Percentiles rank a stretch among this genome's conserved stretches.
Conservation (phyloP, 768 basidiomycete genomes). For the Mycena haematopus region DNA sequence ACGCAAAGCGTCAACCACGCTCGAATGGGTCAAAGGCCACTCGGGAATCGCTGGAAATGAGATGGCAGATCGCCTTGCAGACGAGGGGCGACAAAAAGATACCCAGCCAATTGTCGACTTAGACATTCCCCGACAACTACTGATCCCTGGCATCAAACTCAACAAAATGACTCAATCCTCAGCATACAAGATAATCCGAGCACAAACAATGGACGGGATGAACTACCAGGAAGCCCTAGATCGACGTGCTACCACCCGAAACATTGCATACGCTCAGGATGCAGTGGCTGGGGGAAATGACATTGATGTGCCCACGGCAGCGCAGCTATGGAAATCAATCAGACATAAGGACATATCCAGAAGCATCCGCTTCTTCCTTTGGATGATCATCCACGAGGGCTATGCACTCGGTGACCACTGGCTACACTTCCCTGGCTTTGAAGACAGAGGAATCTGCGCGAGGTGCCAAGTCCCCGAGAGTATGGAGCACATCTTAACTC, state of each 20-base stretch:
- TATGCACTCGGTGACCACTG: background rate
- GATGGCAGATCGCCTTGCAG: too few relatives aligned
- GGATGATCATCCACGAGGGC: background rate
- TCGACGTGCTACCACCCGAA: background rate
- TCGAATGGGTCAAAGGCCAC: too few relatives aligned
- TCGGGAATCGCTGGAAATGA: too few relatives aligned
- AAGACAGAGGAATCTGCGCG: background rate
- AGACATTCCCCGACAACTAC: too few relatives aligned
- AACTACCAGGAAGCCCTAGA: too few relatives aligned
- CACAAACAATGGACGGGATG: too few relatives aligned
- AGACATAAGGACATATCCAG: background rate
- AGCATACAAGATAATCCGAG: too few relatives aligned
- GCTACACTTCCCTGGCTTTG: background rate
- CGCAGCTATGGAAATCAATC: background rate
- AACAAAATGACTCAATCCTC: background rate
- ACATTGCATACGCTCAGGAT: too few relatives aligned
- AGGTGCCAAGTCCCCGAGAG: background rate
- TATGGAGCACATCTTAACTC: background rate
- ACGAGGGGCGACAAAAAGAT: too few relatives aligned
- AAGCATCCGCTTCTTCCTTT: background rate
- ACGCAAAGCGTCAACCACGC: too few relatives aligned
- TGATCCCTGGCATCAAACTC: too few relatives aligned
- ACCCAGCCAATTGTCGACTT: too few relatives aligned
- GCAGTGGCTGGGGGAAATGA: background rate
- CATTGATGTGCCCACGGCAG: background rate